Percentiles rank a stretch among this genome's conserved stretches.
Conservation (phyloP, 768 basidiomycete species). For the Epithele typhae region DNA sequence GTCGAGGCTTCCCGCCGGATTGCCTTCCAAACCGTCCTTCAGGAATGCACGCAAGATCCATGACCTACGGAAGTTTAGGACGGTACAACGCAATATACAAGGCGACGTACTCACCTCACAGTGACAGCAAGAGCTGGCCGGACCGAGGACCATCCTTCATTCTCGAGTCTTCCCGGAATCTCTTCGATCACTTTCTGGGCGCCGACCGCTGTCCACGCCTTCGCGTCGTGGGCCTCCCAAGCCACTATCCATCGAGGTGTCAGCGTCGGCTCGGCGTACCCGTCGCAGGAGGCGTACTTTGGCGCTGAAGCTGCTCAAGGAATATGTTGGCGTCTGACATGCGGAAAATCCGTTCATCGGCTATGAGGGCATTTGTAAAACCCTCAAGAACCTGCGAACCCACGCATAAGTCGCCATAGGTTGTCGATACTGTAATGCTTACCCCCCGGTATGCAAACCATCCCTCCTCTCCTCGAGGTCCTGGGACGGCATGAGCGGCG, state of each 20-base stretch:
- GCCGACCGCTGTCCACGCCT: background rate
- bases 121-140: conserved; percentile 34
- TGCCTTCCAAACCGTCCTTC: conserved; percentile 13
- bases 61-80: conserved; percentile 19
- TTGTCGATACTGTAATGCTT: no score
- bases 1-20: conserved; percentile 22
- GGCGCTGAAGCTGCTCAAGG: conserved; percentile 18
- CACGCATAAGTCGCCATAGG: background rate
- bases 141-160: background rate
- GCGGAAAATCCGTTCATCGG: conserved; percentile 23
- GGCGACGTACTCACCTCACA: conserved; percentile 27
- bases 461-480: no score
- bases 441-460: no score
- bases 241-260: no score
- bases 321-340: conserved; percentile 18
- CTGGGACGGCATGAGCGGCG: no score
- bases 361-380: conserved; percentile 25
- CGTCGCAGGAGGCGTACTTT: conserved; percentile 11
- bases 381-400: conserved; percentile 14
- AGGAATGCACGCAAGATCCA: conserved; percentile 39
- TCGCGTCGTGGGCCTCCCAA: no score
- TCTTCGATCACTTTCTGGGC: no score
- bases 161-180: no score
- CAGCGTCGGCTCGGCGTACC: no score
- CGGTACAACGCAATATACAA: background rate